These are phyloP conservation scores for Fallopia convolvulus DNA, from an alignment of 148 eudicot genomes.

Conservation along the genomic window DNA sequence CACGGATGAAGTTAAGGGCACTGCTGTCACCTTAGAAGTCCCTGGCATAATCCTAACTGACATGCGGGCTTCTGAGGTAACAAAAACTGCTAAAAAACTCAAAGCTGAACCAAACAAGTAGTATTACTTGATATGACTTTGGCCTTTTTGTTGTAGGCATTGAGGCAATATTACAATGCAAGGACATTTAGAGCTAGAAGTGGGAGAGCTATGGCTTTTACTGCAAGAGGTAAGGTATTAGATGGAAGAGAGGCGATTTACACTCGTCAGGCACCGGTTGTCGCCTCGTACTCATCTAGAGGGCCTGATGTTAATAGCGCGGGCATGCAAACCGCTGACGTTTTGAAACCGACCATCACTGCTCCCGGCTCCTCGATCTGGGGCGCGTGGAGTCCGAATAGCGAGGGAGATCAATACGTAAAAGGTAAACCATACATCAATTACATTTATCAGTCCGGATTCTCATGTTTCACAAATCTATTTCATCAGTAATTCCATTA, in stretches of 20 bases:
- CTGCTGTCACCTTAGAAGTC: slow-evolving; percentile 36
- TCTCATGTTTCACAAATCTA: too few species aligned
- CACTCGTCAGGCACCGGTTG: slow-evolving; percentile 47
- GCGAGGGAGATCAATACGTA: slow-evolving; percentile 42
- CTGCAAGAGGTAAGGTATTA: slow-evolving; percentile 44
- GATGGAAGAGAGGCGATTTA: slow-evolving; percentile 59
- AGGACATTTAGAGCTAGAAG: slow-evolving; percentile 42
- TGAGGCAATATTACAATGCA: slow-evolving; percentile 55
- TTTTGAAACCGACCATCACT: slow-evolving; percentile 56
- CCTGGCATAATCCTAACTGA: slow-evolving; percentile 50
- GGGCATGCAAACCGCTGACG: slow-evolving; percentile 58
- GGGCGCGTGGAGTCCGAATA: slow-evolving; percentile 68
- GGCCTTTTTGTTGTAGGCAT: background rate
- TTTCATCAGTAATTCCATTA: too few species aligned
- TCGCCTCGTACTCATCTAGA: slow-evolving; percentile 61
- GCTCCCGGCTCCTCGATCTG: slow-evolving; percentile 73
- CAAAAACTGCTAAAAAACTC: too few species aligned
- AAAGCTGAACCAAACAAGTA: too few species aligned
- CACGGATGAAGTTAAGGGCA: slow-evolving; percentile 48
- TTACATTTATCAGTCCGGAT: background rate
- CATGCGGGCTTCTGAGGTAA: slow-evolving; percentile 50
- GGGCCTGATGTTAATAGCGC: slow-evolving; percentile 67
- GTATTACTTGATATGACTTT: too few species aligned
- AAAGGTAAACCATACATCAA: slow-evolving; percentile 25
- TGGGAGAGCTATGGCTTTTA: slow-evolving; percentile 41